Conservation (phyloP, 352 stramenopile genomes). For the Phytophthora ohioensis region DNA sequence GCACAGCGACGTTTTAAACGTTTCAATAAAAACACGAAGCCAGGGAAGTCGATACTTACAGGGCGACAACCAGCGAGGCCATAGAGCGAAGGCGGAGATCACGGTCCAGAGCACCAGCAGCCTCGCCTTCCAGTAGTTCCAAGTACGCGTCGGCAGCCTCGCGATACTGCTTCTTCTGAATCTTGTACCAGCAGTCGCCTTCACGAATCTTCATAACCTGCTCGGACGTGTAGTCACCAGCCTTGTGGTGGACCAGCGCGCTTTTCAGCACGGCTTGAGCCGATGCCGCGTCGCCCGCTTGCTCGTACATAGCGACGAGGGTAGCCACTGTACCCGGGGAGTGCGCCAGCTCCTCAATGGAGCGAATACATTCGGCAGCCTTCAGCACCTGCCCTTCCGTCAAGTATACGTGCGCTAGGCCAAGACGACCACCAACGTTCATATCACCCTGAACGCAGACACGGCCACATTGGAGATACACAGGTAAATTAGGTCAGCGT, state of each 20-base stretch:
- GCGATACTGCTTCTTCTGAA: conserved; percentile 81
- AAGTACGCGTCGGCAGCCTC: conserved; percentile 70
- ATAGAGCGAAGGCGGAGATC: conserved; percentile 80
- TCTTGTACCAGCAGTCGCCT: conserved; percentile 81
- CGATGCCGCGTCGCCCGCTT: conserved; percentile 56
- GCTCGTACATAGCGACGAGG: conserved; percentile 78
- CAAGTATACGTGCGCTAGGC: conserved; percentile 75
- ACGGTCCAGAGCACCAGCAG: conserved; percentile 63
- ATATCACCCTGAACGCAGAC: conserved; percentile 43
- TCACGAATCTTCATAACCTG: conserved; percentile 79
- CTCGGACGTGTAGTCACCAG: conserved; percentile 61
- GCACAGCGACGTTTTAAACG: conserved; percentile 6
- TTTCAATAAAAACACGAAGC: conserved; percentile 6
- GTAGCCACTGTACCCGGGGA: conserved; percentile 83
- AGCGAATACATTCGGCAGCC: conserved; percentile 67
- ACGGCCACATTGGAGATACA: background rate
- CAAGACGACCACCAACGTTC: conserved; percentile 70
- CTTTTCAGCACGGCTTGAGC: conserved; percentile 62
- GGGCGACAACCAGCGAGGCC: conserved; percentile 74
- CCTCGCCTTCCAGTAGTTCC: conserved; percentile 74
- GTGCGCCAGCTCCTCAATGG: conserved; percentile 70
- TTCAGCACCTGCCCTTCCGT: conserved; percentile 57
- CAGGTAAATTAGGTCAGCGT: background rate
- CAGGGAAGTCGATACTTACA: conserved; percentile 51
- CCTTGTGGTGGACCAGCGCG: conserved; percentile 63